These are phyloP conservation scores for Fusarium mangiferae DNA, from an alignment of 2,329 filamentous ascomycete species.

Conservation along the genomic window DNA sequence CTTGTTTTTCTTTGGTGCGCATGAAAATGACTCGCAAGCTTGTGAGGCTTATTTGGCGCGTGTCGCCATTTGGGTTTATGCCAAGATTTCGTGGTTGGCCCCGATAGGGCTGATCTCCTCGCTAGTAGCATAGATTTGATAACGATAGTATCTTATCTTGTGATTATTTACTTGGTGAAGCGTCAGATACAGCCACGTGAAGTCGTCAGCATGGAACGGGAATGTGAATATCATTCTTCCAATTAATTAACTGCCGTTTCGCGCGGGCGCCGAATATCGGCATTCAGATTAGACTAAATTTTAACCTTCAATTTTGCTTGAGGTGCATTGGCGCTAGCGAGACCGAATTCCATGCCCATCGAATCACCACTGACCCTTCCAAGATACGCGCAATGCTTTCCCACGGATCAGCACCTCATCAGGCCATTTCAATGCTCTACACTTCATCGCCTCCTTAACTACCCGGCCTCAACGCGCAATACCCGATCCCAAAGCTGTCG, in stretches of 20 bases:
- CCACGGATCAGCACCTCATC: neutral
- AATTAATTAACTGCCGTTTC: neutral
- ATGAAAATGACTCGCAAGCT: neutral
- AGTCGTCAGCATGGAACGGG: neutral
- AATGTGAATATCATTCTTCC: neutral
- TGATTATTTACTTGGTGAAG: too few relatives aligned
- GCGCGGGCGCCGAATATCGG: neutral
- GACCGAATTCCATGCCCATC: neutral
- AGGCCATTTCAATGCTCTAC: too few relatives aligned
- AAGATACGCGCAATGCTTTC: neutral
- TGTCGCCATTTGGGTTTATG: neutral
- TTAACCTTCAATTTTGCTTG: neutral
- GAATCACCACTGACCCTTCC: neutral
- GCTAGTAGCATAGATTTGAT: neutral
- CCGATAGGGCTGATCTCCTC: neutral
- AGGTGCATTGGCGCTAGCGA: neutral
- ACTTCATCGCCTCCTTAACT: neutral
- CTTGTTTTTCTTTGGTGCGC: too few relatives aligned
- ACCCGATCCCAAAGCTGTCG: neutral
- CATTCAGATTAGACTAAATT: neutral
- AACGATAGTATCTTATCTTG: neutral
- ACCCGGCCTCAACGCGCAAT: accelerated
- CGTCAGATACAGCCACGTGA: neutral
- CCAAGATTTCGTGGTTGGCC: neutral
- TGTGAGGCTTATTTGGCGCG: neutral